phyloP scores from a whole-genome alignment of 2,329 filamentous ascomycete species.

The Talaromyces sp. region DNA sequence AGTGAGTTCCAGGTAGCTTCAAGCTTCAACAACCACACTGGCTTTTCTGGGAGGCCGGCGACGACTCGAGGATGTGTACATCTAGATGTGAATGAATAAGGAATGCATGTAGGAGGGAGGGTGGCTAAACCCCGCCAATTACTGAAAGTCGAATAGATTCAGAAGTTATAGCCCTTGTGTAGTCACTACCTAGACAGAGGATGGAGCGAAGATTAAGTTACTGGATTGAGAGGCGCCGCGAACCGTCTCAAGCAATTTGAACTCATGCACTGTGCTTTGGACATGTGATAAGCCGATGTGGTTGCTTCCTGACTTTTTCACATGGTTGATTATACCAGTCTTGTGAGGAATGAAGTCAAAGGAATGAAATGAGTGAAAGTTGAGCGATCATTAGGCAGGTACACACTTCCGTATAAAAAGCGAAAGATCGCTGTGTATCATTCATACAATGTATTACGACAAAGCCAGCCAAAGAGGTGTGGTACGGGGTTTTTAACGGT shows the following conservation, averaged over 20 bases:
- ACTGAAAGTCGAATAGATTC: conserved; percentile 17
- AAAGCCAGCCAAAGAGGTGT: no score
- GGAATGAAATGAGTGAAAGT: no score
- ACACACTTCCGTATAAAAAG: no score
- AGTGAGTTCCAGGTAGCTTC: conserved; percentile 41
- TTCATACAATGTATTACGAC: background rate
- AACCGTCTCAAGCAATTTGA: no score
- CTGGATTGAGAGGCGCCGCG: background rate
- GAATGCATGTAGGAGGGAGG: conserved; percentile 37
- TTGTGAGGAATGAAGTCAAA: no score
- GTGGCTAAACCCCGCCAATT: conserved; percentile 46
- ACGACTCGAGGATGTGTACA: conserved; percentile 40
- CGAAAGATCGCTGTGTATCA: no score
- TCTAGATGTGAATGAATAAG: conserved; percentile 33
- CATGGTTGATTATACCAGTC: no score
- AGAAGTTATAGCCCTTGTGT: background rate
- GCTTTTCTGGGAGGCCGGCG: conserved; percentile 31
- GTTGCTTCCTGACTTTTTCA: no score
- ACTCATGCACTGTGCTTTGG: no score
- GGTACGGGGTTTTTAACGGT: background rate
- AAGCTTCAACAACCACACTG: conserved; percentile 40
- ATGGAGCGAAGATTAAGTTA: background rate
- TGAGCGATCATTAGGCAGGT: no score
- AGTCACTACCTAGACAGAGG: background rate
- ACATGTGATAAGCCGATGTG: no score